Base-by-base conservation (phyloP, 2,329 filamentous ascomycete species). In the Monilinia polystroma region DNA sequence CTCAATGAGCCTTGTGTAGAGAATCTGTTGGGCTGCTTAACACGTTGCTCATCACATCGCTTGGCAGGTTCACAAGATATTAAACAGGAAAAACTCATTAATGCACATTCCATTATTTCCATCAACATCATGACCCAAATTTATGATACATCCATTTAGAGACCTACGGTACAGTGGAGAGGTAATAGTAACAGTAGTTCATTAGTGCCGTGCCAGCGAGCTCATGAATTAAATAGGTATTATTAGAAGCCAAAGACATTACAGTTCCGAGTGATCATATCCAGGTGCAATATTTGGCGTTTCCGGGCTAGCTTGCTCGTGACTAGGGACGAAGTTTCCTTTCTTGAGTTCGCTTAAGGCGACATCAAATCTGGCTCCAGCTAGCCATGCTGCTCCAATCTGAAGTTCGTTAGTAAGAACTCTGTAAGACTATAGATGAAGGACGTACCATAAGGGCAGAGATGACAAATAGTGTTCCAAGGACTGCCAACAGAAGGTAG, bases 311-410 rank as follows among this genome's bases (percentile, higher is more conserved):
- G 65, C 64, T 62, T 67, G 29, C 63, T 68, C 66, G 55, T 66
- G 54, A 63, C 68, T 72, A 38, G 62, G 78, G 78, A 73, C 77
- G 67, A 82, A 79, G 69, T 80, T 74, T 51, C 75, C 74, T 66
- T 83, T 77, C 67, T 72, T 82, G 70, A 90, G 72, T 72, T 88
- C 82, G 57, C 81, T 74, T 72, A 85, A 83, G 11, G 88, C 85
- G 68, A 90, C 80, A 77, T 96, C 92, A 78, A 97, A 95, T 67
- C 90, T 85, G 41, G 93, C 93, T 66, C 94, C 93, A 70, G 93
- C 83, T 62, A 90, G 80, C 85, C 87, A 97, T 12, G 94, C 94
- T 51, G 85, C 79, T 64, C 87, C 87, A 71, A 97, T 80, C 93
- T 97, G 73, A 63, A 64, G 11, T 18, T 8, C 70, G 65, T 73